Conservation (phyloP, 2,329 filamentous ascomycete species). For the Aspergillus nomiae region DNA sequence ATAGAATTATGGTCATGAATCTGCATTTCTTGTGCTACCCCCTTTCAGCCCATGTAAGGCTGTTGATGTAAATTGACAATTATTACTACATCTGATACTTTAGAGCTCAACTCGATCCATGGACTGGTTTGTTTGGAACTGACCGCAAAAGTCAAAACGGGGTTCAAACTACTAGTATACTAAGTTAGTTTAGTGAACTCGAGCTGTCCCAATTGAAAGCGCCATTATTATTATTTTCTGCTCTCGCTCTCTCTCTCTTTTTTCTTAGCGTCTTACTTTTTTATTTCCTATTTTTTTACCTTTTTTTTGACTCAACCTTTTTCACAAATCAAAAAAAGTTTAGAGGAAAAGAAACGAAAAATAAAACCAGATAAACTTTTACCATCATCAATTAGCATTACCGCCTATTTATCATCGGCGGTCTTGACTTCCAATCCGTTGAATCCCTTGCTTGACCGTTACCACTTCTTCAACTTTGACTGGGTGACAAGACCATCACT, state of each 20-base stretch:
- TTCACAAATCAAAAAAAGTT: conserved; percentile 3
- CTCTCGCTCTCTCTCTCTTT: conserved; percentile 6
- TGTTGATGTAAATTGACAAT: conserved; percentile 14
- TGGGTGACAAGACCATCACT: conserved; percentile 11
- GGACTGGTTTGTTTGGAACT: conserved; percentile 24
- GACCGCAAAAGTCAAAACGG: conserved; percentile 10
- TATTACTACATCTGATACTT: conserved; percentile 25
- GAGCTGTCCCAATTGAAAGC: conserved; percentile 23
- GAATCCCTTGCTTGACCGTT: conserved; percentile 13
- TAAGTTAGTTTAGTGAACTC: conserved; percentile 12
- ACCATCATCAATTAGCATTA: conserved; percentile 16
- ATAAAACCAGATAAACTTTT: conserved; percentile 9
- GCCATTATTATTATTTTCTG: conserved; percentile 23
- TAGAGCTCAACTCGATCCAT: conserved; percentile 25
- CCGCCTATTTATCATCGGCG: conserved; percentile 9
- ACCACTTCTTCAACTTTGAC: conserved; percentile 16
- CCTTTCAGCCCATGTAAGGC: conserved; percentile 1
- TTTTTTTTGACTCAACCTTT: conserved; percentile 9
- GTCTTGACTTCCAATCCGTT: conserved; percentile 10
- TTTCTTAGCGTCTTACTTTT: conserved; percentile 13
- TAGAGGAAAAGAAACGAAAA: neutral
- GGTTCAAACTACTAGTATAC: conserved; percentile 14
- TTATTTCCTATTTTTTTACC: conserved; percentile 13
- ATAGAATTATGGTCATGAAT: neutral
- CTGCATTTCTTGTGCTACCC: conserved; percentile 10